Conservation (phyloP, 2,329 filamentous ascomycete species). For the Aspergillus sp. region DNA sequence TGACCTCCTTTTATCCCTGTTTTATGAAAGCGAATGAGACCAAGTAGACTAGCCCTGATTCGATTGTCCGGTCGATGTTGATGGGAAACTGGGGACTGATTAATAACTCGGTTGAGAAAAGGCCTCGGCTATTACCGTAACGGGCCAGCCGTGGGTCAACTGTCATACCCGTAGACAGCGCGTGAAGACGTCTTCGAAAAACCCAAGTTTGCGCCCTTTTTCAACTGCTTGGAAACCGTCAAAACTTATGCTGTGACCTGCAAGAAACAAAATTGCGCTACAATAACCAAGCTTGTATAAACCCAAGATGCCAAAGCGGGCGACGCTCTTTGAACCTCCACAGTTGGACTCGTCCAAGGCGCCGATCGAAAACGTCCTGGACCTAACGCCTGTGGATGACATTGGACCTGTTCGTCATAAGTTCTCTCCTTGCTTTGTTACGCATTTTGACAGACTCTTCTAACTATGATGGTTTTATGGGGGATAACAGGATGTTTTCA, state of each 20-base stretch:
- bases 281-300: not conserved
- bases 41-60: not conserved
- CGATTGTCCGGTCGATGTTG: not conserved
- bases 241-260: not conserved
- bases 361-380: conserved; percentile 83
- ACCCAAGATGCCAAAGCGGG: conserved; percentile 31
- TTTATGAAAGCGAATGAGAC: not conserved
- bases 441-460: not conserved
- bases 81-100: not conserved
- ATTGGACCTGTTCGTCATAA: conserved; percentile 56
- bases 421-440: not conserved
- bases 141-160: not conserved
- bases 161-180: not conserved
- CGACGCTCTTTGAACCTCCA: conserved; percentile 73
- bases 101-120: conserved; percentile 3
- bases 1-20: not conserved
- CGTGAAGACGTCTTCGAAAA: conserved; percentile 6
- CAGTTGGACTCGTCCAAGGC: conserved; percentile 70
- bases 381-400: conserved; percentile 70
- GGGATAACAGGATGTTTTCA: conserved; percentile 74
- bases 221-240: not conserved
- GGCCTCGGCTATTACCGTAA: conserved; percentile 17
- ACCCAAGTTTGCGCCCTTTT: not conserved
- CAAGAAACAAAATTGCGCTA: not conserved
- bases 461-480: not conserved